These are phyloP conservation scores for Dictyostelium citrinum DNA, from an alignment of 78 protist genomes.

Conservation along the genomic window DNA sequence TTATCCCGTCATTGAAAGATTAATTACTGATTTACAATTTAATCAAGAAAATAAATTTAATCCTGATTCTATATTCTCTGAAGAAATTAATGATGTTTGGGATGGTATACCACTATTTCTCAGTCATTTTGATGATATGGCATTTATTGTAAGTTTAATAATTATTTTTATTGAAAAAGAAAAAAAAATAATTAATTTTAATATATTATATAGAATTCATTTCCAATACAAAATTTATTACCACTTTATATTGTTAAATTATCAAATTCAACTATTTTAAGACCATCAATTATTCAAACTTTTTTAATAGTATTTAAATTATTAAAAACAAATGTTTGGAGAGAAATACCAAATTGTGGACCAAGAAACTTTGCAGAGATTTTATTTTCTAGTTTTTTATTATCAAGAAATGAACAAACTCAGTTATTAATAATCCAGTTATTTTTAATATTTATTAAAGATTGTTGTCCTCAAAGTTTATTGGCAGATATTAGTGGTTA, in stretches of 20 bases:
- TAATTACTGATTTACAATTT: not conserved
- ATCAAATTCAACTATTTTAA: not conserved
- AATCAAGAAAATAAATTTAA: not conserved
- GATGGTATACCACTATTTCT: constrained; percentile 20
- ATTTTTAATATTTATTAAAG: not conserved
- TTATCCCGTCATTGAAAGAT: constrained; percentile 10
- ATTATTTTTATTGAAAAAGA: too few relatives aligned
- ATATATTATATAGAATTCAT: constrained; percentile 23
- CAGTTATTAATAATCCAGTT: not conserved
- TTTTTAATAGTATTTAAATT: not conserved
- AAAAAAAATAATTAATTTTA: too few relatives aligned
- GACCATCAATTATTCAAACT: not conserved
- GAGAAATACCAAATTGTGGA: not conserved
- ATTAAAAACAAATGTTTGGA: not conserved
- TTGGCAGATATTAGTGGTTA: not conserved
- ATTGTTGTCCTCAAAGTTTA: not conserved
- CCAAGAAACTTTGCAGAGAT: not conserved
- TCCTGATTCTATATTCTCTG: not conserved
- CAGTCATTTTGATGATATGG: not conserved
- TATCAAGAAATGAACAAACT: not conserved
- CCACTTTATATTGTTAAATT: not conserved
- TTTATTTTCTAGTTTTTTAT: not conserved
- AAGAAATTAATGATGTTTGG: constrained; percentile 17
- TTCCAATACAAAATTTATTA: not conserved
- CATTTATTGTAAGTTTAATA: constrained; percentile 37